Base-by-base conservation (phyloP, 805 yeast genomes). In the Yarrowia sp. region DNA sequence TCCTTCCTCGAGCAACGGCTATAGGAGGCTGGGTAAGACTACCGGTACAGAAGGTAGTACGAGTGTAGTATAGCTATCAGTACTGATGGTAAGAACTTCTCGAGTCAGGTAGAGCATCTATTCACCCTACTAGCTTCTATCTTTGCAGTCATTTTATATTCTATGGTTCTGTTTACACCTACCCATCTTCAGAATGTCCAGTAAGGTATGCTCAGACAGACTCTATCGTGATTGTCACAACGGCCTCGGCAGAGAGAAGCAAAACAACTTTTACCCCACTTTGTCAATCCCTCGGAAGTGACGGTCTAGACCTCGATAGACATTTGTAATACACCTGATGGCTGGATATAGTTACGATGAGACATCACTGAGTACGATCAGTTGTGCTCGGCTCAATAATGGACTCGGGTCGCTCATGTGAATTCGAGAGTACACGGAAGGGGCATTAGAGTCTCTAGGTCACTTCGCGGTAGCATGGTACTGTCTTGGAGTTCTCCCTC, bases 251-350 rank as follows among this genome's bases (percentile, higher is more conserved):
- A 46, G 35, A 32, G 8, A 7, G 12, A 35, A n/a, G 55, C 55
- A 32, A 50, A 50, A 50, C 55, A 50, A n/a, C 55, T 50, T 3
- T 35, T 50, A 50, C 55, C 40, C 55, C 55, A n/a, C 55, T 32
- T 35, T n/a, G 14, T 2, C 9, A n/a, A 35, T 50, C 40, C 40
- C 55, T 50, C 55, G 55, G 55, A 1, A 32, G 11, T 3, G 16
- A 8, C n/a, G 55, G 22, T 32, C 38, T 32, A 48, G 49, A 45
- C 12, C 19, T 12, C 8, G 4, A 10, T n/a, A 3, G 49, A 9
- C 9, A n/a, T 45, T 45, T 16, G 49, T 19, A 45, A 45, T 45
- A 45, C 32, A 42, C 15, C 15, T 7, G 16, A 5, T 9, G 7
- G 19, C 9, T 9, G 8, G 48, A 22, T 46, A 48, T 16, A 16